Evolutionary conservation across 1,284 basidiomycete genomes (phyloP), one percentile per base, ranked within the genome.

Genomic region (Rhodotorula sp.): DNA sequence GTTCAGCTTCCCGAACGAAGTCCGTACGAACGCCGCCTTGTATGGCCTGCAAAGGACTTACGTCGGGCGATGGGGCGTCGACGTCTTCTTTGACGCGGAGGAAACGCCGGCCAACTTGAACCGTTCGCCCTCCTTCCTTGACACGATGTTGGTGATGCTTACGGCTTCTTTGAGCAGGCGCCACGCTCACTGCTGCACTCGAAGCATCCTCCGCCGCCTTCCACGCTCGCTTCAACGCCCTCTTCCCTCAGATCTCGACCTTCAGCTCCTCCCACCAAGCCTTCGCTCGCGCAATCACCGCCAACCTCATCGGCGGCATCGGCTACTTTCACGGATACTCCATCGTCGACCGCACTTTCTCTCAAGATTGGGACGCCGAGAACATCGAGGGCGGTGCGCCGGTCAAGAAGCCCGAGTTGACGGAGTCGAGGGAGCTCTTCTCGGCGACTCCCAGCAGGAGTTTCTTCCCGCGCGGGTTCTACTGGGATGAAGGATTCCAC

Each of bases 401-500:
- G 7, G 77, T 77, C 26, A 46, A 78, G 26, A 72, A 77, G 59
- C 86, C 91, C 8, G 84, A 84, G 62, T 76, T 91, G 68, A 91
- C 89, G 10, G 87, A 90, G 57, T 87, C 89, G 13, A 86, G 83
- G 66, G 86, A 87, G 37, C 82, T 97, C n/a, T 82, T 95, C 71
- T 94, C 94, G 10, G 94, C 91, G 0, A 97, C 94, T 0, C 94
- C 94, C 2, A 94, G 92, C 79, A 85, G 94, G 59, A 93, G 91
- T 75, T 94, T 96, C 83, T 97, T 97, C 83, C 94, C 94, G 2
- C 85, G 94, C 79, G 94, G 94, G 30, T 97, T 97, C 80, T 97
- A 97, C 80, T 97, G 94, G 91, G 94, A 97, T 78, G 94, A 97
- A 81, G 94, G 94, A 2, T 97, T 97, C 83, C 94, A 97, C 80